Percentiles rank a stretch among this genome's conserved stretches.
These are phyloP conservation scores for Antitrichia curtipendula DNA, from an alignment of 225 moss, liverwort and hornwort species.

Conservation along the genomic window DNA sequence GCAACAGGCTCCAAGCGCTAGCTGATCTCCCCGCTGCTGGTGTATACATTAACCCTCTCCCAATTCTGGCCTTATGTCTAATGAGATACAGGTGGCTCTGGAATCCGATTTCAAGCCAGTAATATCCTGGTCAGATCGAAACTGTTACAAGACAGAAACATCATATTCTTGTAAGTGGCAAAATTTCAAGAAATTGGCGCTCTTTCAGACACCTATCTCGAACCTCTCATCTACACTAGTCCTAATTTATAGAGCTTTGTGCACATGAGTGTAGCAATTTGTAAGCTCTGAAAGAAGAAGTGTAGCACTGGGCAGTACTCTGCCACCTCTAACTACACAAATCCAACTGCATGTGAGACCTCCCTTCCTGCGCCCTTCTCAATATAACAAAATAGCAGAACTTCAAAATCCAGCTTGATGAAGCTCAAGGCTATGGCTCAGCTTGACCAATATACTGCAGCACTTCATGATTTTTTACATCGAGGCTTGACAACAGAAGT, in stretches of 20 bases:
- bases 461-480: neutral
- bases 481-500: neutral
- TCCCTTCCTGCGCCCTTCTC: neutral
- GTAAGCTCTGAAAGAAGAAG: neutral
- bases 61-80: neutral
- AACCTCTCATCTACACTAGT: neutral
- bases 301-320: neutral
- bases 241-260: neutral
- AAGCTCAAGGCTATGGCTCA: neutral
- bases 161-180: neutral
- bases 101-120: neutral
- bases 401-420: neutral
- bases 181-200: neutral
- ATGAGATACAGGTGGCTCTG: neutral
- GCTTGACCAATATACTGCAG: neutral
- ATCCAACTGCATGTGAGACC: neutral
- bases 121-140: neutral
- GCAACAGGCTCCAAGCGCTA: neutral
- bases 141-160: neutral
- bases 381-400: neutral
- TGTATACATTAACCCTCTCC: neutral
- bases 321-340: neutral
- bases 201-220: neutral
- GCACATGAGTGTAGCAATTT: neutral
- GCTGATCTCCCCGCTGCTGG: neutral